Evolutionary conservation across 192 early-diverging fungal genomes (phyloP), one percentile per base, ranked within the genome.

Genomic region (Allomyces macrogynus): DNA sequence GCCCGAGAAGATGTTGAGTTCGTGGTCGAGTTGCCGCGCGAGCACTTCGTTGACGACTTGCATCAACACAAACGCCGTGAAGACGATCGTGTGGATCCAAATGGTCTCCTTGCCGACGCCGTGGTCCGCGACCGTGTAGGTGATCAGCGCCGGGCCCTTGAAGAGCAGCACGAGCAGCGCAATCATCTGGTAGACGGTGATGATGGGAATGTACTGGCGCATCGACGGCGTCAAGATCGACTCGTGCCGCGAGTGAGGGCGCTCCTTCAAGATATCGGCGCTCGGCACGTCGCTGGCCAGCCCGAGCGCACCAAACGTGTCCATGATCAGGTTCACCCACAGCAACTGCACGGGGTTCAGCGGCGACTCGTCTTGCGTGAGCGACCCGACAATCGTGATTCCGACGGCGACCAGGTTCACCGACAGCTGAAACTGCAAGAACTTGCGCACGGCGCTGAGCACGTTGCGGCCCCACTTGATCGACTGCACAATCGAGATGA

Each of bases 281-380:
- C 78, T 77, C 12, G 81, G 81, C 22, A 78, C 79, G 68, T 83
- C 81, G 24, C 74, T 73, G 4, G 81, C 81, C 1, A 83, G 66
- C 9, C 77, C 76, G 40, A 26, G 32, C 44, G 18, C 23, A 27
- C 24, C 62, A 23, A 68, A 68, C 7, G 63, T 54, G 42, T 60
- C 24, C 81, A 83, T 83, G 62, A 83, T 83, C 63, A 83, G 68
- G 67, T 83, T 83, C 16, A 83, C 78, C 78, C 78, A 80, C n/a
- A 83, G 70, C 64, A 83, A 72, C 69, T 83, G 81, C 3, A 83
- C 78, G 43, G 81, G 77, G 32, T 63, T 76, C 42, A 83, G 67
- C 24, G 81, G 81, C 10, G 76, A 74, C 3, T 69, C 60, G 23
- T 79, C 81, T 10, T 67, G 40, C 23, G 70, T 66, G 12, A 79